A percentile compares a stretch with the other conserved stretches of the same genome.
These are phyloP conservation scores for Cercophora sp. DNA, from an alignment of 495 filamentous ascomycete genomes.

Conservation along the genomic window DNA sequence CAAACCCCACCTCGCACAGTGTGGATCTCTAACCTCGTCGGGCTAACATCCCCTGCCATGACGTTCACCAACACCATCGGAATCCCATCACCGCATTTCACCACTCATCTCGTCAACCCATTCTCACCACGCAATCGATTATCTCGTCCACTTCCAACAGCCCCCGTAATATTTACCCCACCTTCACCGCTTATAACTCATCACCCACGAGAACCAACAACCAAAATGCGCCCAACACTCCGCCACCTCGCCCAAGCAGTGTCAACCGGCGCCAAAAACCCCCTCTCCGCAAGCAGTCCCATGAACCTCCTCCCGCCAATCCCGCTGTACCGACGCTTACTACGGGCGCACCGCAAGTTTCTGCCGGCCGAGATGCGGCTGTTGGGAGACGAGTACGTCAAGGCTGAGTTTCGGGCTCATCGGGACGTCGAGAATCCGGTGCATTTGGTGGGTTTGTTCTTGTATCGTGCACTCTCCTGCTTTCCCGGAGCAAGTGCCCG, in stretches of 20 bases:
- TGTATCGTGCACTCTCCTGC: not conserved
- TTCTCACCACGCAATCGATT: not conserved
- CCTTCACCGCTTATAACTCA: not conserved
- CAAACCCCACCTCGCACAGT: no score
- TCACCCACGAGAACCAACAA: not conserved
- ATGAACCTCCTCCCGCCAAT: slow-evolving; percentile 87
- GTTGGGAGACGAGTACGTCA: slow-evolving; percentile 86
- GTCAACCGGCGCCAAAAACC: not conserved
- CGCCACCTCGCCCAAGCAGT: slow-evolving; percentile 16
- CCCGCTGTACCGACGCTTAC: slow-evolving; percentile 79
- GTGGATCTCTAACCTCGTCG: no score
- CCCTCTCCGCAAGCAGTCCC: slow-evolving; percentile 47
- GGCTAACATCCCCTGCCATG: no score
- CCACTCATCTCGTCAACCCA: not conserved
- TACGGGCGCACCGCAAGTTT: slow-evolving; percentile 79
- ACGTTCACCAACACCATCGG: no score
- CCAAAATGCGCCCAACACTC: not conserved
- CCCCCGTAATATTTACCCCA: no score
- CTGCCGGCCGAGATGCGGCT: slow-evolving; percentile 70
- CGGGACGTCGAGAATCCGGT: slow-evolving; percentile 80
- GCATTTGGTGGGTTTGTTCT: slow-evolving; percentile 66
- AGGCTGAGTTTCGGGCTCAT: slow-evolving; percentile 84
- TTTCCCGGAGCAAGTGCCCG: no score
- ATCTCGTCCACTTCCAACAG: no score
- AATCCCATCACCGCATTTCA: not conserved